These are phyloP conservation scores for Myochromella boudieri DNA, from an alignment of 768 basidiomycete species.

Conservation along the genomic window DNA sequence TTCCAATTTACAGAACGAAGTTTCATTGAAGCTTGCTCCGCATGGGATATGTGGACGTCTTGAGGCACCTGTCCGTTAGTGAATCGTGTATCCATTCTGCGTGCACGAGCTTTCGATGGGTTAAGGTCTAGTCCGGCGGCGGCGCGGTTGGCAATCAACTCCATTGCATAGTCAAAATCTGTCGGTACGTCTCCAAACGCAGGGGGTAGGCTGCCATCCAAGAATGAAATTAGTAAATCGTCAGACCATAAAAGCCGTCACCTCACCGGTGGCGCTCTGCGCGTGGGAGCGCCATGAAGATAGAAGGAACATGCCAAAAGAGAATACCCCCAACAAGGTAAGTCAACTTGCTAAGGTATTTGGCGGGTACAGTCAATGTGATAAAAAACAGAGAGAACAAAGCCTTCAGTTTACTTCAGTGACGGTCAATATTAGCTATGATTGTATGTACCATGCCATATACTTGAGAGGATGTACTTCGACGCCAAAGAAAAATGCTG, in stretches of 20 bases:
- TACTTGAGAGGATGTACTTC: slow-evolving; percentile 45
- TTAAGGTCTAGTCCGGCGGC: slow-evolving; percentile 51
- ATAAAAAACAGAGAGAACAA: slow-evolving; percentile 37
- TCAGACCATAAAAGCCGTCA: slow-evolving; percentile 11
- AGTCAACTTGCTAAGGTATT: slow-evolving; percentile 46
- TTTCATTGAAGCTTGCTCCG: neutral
- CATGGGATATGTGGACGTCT: neutral
- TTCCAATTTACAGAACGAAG: slow-evolving; percentile 43
- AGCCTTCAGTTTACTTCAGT: slow-evolving; percentile 28
- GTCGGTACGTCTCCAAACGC: slow-evolving; percentile 57
- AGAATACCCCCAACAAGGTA: slow-evolving; percentile 47
- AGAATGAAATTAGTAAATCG: neutral
- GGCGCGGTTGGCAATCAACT: slow-evolving; percentile 61
- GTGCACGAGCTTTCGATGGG: slow-evolving; percentile 25
- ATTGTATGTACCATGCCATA: slow-evolving; percentile 45
- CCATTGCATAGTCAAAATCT: slow-evolving; percentile 71
- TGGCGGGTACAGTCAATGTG: slow-evolving; percentile 45
- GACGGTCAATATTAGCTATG: neutral
- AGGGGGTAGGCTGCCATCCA: slow-evolving; percentile 40
- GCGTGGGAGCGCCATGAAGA: slow-evolving; percentile 51
- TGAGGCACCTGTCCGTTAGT: neutral
- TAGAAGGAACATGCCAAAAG: slow-evolving; percentile 65
- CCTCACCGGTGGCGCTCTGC: slow-evolving; percentile 50
- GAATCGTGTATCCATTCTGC: slow-evolving; percentile 8
- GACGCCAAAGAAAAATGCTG: slow-evolving; percentile 71